Evolutionary conservation across 129 eudicot species (phyloP), one percentile per base, ranked within the genome.

Genomic region (Pittosporum tobira): DNA sequence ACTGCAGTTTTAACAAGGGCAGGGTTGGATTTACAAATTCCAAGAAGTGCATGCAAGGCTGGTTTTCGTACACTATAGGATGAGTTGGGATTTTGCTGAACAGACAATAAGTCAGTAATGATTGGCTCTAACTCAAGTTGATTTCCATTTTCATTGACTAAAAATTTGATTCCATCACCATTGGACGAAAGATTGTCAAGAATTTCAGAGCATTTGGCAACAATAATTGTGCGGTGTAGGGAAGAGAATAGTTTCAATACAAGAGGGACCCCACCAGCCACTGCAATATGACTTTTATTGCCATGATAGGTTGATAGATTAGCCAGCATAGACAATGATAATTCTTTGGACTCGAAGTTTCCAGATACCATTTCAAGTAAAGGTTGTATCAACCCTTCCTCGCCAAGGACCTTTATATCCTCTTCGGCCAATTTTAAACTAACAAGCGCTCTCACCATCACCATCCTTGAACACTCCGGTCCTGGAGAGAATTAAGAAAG

Each of bases 321-420:
- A 28, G 49, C 74, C 10, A 83, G 74, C 54, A 70, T 48, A 54
- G 77, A 58, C 57, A 83, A 51, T 12, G 91, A 79, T 2, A 83
- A 31, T 51, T 83, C 83, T 57, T 79, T 83, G 4, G 86, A 70
- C 65, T 83, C 91, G 3, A 79, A 48, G 55, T 79, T 79, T 62
- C 75, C 66, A 42, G 76, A 70, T 51, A 67, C 77, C 91, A 83
- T 83, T 63, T 83, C 79, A 26, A 83, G 74, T 24, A 83, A 75
- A 4, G 83, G 75, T 43, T 74, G 81, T 53, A 83, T 70, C 15
- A 79, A 30, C 25, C 91, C 86, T 45, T 69, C 64, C 60, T 71
- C 78, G 30, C 85, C 81, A 14, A 83, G 67, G 40, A 63, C 46
- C 61, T 64, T 76, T 12, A 69, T 49, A 53, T 73, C 67, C 20